Evolutionary conservation across 2,329 filamentous ascomycete species (phyloP), one percentile per base, ranked within the genome.

Genomic region (Alternaria incomplexa): DNA sequence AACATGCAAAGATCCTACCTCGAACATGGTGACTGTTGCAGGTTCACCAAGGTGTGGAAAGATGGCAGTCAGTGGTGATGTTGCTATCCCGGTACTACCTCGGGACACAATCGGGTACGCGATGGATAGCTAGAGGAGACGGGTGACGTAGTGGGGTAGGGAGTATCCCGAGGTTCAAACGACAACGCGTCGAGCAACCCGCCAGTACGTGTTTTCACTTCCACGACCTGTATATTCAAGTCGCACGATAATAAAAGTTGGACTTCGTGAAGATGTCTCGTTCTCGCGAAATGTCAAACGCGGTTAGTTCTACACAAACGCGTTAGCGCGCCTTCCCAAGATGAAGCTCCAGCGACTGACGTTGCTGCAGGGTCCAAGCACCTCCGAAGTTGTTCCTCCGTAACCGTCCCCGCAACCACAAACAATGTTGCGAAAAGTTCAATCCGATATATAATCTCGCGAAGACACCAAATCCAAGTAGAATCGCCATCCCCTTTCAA

Each of bases 11-110:
- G 9, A 7, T 46, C 61, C 47, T 65, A 71, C 68, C 59, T 67
- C 64, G 45, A 72, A 72, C 69, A 72, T 71, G 64, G 54, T 54
- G 26, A 23, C 26, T 12, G 32, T 30, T 5, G 17, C 15, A 20
- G 23, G 17, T 8, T 26, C 23, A 48, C 17, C 7, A 11, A 25
- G 13, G 15, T 46, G 36, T 6, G 22, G 23, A 9, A 15, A n/a
- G n/a, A 25, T 26, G 20, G 15, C 9, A 17, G 36, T n/a, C 11
- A 28, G 40, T 46, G 36, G 36, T 54, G 20, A 54, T 51, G 43
- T 17, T 23, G 52, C 23, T 40, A 17, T 8, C 15, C 40, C n/a
- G 40, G 32, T 5, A 28, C 12, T 23, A 40, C 23, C 40, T 17
- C 12, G 46, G 47, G 25, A 32, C 5, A 45, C 30, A 26, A 8